Conservation (phyloP, 306 rosid genomes). For the Inga oerstediana region DNA sequence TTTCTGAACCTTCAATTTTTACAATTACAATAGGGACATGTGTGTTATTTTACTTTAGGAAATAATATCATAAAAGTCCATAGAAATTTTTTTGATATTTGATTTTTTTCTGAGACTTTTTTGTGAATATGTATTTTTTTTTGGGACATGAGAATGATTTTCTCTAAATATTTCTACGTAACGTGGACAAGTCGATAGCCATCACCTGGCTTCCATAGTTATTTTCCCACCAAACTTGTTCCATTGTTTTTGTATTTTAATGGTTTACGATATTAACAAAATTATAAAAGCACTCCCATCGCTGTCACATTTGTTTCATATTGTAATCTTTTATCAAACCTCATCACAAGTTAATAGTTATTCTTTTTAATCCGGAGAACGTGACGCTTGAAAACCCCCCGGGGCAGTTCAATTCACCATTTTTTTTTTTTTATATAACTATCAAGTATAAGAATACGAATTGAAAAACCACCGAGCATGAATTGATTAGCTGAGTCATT, state of each 20-base stretch:
- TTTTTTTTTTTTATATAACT: background rate
- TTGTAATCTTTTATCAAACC: background rate
- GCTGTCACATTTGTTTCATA: background rate
- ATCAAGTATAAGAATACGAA: too few species aligned
- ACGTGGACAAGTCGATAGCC: background rate
- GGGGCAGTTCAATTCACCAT: background rate
- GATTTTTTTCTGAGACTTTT: too few species aligned
- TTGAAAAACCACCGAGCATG: too few species aligned
- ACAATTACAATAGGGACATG: too few species aligned
- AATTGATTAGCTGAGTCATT: too few species aligned
- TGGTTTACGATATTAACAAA: background rate
- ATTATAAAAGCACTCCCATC: background rate
- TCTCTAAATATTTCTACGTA: background rate
- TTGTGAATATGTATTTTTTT: too few species aligned
- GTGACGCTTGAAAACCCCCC: background rate
- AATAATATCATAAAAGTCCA: too few species aligned
- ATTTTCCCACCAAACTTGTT: background rate
- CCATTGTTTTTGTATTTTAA: background rate
- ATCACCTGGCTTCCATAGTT: background rate
- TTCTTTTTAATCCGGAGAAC: background rate
- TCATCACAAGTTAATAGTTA: background rate
- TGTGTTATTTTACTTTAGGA: too few species aligned
- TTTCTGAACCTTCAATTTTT: too few species aligned
- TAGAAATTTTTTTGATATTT: too few species aligned
- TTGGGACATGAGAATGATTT: too few species aligned